These are phyloP conservation scores for Penicillium olsonii DNA, from an alignment of 2,329 filamentous ascomycete genomes.

Conservation along the genomic window DNA sequence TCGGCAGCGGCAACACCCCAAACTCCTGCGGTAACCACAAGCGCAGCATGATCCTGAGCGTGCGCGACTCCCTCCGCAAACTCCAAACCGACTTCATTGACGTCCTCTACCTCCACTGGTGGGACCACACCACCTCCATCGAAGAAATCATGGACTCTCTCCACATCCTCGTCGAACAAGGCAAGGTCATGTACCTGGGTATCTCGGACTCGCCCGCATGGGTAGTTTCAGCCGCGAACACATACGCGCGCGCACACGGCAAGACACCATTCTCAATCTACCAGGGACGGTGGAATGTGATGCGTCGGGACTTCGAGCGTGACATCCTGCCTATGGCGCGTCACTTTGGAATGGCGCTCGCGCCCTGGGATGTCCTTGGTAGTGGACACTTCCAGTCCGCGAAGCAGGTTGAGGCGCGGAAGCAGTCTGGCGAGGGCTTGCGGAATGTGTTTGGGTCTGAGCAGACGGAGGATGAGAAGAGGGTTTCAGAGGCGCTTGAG, in stretches of 20 bases:
- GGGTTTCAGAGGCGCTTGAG: constrained; percentile 60
- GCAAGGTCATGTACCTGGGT: constrained; percentile 46
- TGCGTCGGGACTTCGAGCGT: constrained; percentile 43
- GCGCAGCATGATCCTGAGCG: constrained; percentile 43
- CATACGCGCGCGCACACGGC: constrained; percentile 41
- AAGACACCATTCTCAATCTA: constrained; percentile 45
- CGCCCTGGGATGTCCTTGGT: constrained; percentile 63
- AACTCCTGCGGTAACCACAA: constrained; percentile 50
- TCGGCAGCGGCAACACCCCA: constrained; percentile 40
- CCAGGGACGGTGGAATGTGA: constrained; percentile 43
- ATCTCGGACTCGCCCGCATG: constrained; percentile 45
- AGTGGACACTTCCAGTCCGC: constrained; percentile 53
- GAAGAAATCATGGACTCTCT: constrained; percentile 30
- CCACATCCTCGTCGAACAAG: constrained; percentile 40
- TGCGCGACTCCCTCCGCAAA: constrained; percentile 48
- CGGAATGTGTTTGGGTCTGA: constrained; percentile 26
- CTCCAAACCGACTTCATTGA: constrained; percentile 57
- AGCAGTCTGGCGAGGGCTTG: constrained; percentile 46
- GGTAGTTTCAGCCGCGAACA: constrained; percentile 43
- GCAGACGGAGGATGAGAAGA: constrained; percentile 53
- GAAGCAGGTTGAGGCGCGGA: constrained; percentile 49
- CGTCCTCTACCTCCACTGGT: constrained; percentile 59
- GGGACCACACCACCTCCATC: constrained; percentile 45
- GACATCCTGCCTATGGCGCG: constrained; percentile 46
- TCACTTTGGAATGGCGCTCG: constrained; percentile 49